Evolutionary conservation across 2,329 filamentous ascomycete genomes (phyloP).

Genomic region (Clonostachys rhizophaga): DNA sequence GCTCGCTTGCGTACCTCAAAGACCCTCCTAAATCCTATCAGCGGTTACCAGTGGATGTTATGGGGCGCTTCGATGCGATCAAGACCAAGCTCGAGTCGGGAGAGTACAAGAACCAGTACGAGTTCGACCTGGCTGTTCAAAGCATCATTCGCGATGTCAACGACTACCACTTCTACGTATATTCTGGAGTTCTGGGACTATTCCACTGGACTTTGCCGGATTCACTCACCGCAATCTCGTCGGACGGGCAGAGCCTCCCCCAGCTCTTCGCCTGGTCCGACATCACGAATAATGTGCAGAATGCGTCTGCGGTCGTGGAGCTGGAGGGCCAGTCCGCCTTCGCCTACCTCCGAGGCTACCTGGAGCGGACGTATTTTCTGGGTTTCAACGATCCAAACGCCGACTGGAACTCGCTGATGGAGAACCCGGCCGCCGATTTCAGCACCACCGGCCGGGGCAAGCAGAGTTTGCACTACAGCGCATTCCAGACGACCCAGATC

Average conservation of each 20-base stretch:
- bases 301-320: too few species aligned
- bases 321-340: conserved; percentile 26
- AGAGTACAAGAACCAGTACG: conserved; percentile 45
- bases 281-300: too few species aligned
- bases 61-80: conserved; percentile 38
- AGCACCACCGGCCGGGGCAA: too few species aligned
- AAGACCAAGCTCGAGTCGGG: conserved; percentile 30
- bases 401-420: too few species aligned
- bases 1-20: conserved; percentile 40
- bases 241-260: too few species aligned
- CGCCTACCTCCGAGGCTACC: conserved; percentile 15
- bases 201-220: conserved; percentile 24
- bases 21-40: conserved; percentile 46
- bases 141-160: conserved; percentile 47
- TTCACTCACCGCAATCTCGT: conserved; percentile 4
- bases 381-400: too few species aligned
- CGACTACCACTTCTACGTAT: conserved; percentile 60
- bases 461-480: too few species aligned
- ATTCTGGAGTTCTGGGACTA: conserved; percentile 38
- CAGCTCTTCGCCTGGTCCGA: too few species aligned
- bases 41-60: conserved; percentile 41
- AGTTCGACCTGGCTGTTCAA: conserved; percentile 50
- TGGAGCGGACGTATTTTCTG: too few species aligned
- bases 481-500: too few species aligned
- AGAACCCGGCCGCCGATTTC: too few species aligned